Evolutionary conservation across 345 rosid genomes (phyloP), one percentile per base, ranked within the genome.

Genomic region (Brassica carinata): DNA sequence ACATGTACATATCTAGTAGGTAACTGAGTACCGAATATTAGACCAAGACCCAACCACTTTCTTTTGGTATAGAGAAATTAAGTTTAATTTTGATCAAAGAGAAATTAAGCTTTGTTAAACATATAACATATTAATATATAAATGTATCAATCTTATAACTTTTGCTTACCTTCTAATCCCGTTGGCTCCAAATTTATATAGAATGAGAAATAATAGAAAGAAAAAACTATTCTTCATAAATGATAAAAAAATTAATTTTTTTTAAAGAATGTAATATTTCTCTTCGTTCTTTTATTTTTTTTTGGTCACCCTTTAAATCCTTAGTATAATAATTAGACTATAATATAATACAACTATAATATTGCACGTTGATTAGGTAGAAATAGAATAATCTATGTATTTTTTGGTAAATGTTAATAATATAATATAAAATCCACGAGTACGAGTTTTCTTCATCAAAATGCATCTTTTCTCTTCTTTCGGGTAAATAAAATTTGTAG

Each of bases 21-120:
- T 79, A 19, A 14, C n/a, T 67, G 33, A 67, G 69, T 33, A 48
- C 33, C 59, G 77, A 65, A 57, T 65, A 61, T 79, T 64, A 67
- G 19, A 48, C 33, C 10, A 79, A 48, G 65, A 79, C 83, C 78
- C 18, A 51, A 69, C 10, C 15, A 68, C 51, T 67, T 59, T 80
- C 0, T 67, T 55, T 73, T 67, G 51, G 29, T 57, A 67, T 61
- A 45, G 9, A 15, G 8, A 38, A 65, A 57, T 19, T 23, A 55
- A 48, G n/a, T 15, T 51, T 31, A 23, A 31, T 31, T 31, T 31
- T 31, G 34, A 5, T 31, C 34, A 31, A 23, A 23, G 26, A 23
- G 31, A 34, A 34, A 34, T 34, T 34, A 34, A 34, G 38, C 1
- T 58, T 51, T 51, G 18, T n/a, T n/a, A 51, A 1, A n/a, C 17